Base-by-base conservation (phyloP, 2,329 filamentous ascomycete species). In the Phoma sp. region DNA sequence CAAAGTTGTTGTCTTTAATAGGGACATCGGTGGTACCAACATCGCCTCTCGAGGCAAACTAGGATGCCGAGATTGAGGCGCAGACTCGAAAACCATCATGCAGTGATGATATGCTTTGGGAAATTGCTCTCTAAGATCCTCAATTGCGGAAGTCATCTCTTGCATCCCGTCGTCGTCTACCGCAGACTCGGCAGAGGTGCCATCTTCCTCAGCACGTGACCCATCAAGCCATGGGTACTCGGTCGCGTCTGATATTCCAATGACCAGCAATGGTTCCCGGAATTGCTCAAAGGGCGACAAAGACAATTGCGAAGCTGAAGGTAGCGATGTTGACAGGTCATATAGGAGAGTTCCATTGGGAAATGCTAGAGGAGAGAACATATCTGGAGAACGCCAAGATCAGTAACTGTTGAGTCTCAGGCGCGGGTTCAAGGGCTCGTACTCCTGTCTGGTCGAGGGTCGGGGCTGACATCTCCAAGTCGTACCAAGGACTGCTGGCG, bases 281-380 rank as follows among this genome's bases (percentile, higher is more conserved):
- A 91, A 96, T 38, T 93, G 80, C 73, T 99, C 95, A 79, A 97
- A 97, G 1, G 95, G 93, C 33, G 89, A 89, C 36, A 96, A 78
- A 18, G 90, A 84, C 38, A 91, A 80, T 70, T 96, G 91, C 29
- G 90, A 91, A 29, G 87, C 83, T n/a, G 90, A 87, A 23, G 91
- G 89, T 50, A 89, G 81, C 67, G 91, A 88, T 57, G 90, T 91
- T 53, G 89, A 87, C 58, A 97, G 83, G 72, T 96, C 89, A 81
- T 95, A 97, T 66, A 97, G 83, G 57, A 98, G 89, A 68, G 88
- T 87, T 57, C 93, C 93, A 64, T 87, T 85, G 9, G 91, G 92
- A 74, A 95, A 96, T 11, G 89, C 90, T 67, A 95, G 80, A 36
- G 93, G 93, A 54, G 91, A 96, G 77, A 98, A 97, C 87, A 95